Evolutionary conservation across 1,139 yeast genomes (phyloP), one percentile per base, ranked within the genome.

Genomic region (Saccharomyces pastorianus): DNA sequence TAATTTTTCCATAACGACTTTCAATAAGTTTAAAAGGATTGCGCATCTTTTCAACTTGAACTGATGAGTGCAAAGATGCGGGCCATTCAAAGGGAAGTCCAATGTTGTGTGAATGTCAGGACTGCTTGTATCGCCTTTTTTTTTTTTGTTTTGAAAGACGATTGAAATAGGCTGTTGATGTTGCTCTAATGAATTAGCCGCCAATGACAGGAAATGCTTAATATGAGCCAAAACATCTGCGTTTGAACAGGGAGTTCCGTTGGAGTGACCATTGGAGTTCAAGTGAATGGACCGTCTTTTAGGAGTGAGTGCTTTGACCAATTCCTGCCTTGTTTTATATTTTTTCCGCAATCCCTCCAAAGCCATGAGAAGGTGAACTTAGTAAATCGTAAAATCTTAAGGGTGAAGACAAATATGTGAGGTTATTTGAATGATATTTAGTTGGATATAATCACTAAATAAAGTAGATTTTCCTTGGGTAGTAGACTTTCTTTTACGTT

Each of bases 1-100:
- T 23, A 57, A 42, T 32, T 56, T 52, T 4, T 48, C 46, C 11
- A 50, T 48, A 13, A 65, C 55, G 6, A 58, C 53, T 6, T 53
- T 52, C 32, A 65, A 47, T 29, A 66, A 41, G 20, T 53, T 56
- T 7, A 65, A 23, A 44, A 65, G 44, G 5, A 59, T 52, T 0
- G 65, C 56, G 4, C 60, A 54, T 44, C 52, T 58, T 4, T 51
- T 52, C 25, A 58, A 23, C 17, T 20, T 47, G 20, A n/a, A n/a
- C 8, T 25, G 32, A 9, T 25, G 44, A 38, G 44, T 38, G 26
- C 5, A 38, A 11, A 38, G 26, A 11, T 38, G 44, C 13, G 44
- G 44, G 11, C 44, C 44, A 38, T 20, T 38, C n/a, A 38, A 20
- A 11, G 44, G 44, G 25, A 38, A 38, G 25, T 38, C 44, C 6